Evolutionary conservation across 768 basidiomycete species (phyloP).

Genomic region (Tephrocybe sp.): DNA sequence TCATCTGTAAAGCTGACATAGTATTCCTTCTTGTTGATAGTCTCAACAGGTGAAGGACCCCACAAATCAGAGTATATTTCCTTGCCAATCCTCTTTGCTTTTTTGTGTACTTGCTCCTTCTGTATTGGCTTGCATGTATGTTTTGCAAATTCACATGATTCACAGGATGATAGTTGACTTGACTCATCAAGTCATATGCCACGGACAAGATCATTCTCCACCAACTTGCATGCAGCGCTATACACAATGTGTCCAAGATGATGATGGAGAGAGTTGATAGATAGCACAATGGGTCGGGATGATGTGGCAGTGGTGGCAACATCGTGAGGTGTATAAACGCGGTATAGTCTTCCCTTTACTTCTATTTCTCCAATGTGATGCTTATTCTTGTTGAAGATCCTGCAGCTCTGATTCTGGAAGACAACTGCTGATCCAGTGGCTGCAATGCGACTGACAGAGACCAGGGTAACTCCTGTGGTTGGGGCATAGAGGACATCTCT

Average conservation of each 20-base stretch:
- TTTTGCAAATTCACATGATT: conserved; percentile 30
- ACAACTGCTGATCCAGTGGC: not conserved
- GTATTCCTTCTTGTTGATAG: conserved; percentile 24
- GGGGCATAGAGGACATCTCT: conserved; percentile 12
- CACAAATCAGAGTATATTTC: conserved; percentile 36
- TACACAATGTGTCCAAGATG: conserved; percentile 26
- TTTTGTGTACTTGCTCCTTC: conserved; percentile 21
- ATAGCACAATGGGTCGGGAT: conserved; percentile 11
- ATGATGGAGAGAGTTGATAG: conserved; percentile 15
- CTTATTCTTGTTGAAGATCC: conserved; percentile 11
- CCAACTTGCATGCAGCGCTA: conserved; percentile 21
- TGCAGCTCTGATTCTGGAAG: conserved; percentile 10
- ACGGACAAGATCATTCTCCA: conserved; percentile 23
- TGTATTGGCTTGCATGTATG: conserved; percentile 23
- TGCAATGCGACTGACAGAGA: conserved; percentile 8
- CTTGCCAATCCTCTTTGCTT: conserved; percentile 26
- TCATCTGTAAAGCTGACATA: conserved; percentile 36
- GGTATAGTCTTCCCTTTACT: conserved; percentile 14
- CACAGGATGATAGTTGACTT: conserved; percentile 24
- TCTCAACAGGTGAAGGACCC: conserved; percentile 30
- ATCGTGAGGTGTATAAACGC: not conserved
- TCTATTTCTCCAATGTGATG: conserved; percentile 9
- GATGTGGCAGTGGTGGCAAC: conserved; percentile 3
- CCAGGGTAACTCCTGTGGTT: conserved; percentile 6
- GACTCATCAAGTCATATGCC: conserved; percentile 25